A percentile compares a stretch with the other conserved stretches of the same genome.
Conservation (phyloP, 345 rosid species). For the Excoecaria agallocha region DNA sequence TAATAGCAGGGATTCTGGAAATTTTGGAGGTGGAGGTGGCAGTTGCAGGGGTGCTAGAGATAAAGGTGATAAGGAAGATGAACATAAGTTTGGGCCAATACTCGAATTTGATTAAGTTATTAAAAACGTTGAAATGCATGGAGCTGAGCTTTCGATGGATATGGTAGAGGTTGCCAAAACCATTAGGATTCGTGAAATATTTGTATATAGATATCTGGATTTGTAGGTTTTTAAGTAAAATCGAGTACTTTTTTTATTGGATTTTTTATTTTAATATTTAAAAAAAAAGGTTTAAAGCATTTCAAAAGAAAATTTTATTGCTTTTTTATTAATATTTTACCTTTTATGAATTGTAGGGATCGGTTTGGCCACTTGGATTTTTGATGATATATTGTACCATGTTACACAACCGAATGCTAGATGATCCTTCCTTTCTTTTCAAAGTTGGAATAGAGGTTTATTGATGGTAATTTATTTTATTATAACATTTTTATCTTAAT, state of each 20-base stretch:
- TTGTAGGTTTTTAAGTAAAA: conserved; percentile 51
- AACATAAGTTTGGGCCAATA: conserved; percentile 28
- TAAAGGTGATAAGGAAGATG: conserved; percentile 7
- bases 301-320: background rate
- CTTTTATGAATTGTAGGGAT: conserved; percentile 46
- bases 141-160: conserved; percentile 54
- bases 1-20: background rate
- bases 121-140: conserved; percentile 22
- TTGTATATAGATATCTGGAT: conserved; percentile 69
- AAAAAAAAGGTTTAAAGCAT: background rate
- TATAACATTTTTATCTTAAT: background rate
- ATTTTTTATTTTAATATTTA: background rate
- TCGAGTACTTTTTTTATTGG: background rate
- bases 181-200: conserved; percentile 59
- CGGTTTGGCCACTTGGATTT: conserved; percentile 62
- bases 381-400: conserved; percentile 60
- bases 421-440: conserved; percentile 94
- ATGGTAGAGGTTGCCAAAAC: conserved; percentile 80
- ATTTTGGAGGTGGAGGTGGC: background rate
- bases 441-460: conserved; percentile 90
- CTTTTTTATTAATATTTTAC: background rate
- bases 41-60: background rate
- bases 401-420: conserved; percentile 87
- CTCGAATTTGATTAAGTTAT: conserved; percentile 23
- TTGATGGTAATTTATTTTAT: background rate